Evolutionary conservation across 371 early-diverging fungal species (phyloP), one percentile per base, ranked within the genome.

Genomic region (Rhizopus sp.): DNA sequence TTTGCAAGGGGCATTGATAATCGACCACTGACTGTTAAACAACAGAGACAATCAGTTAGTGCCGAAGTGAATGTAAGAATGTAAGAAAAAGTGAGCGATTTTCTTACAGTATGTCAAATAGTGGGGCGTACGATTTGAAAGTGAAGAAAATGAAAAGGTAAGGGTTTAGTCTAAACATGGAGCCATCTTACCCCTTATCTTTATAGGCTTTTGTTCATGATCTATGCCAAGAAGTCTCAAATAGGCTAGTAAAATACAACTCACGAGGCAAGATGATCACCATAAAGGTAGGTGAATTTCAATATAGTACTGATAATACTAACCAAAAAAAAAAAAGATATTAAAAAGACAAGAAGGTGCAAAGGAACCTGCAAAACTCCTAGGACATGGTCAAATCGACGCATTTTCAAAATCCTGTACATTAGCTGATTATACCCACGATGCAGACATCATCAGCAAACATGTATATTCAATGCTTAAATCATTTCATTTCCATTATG

Each of bases 61-160:
- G 92, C 90, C 0, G 88, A 87, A 59, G 81, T 88, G 3, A 80
- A 80, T 55, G 76, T 73, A 70, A 67, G 56, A n/a, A n/a, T n/a
- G n/a, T n/a, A 17, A 46, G 8, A 46, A 46, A 46, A 46, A 46
- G 29, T 7, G 12, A 45, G 4, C 4, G 29, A 23, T 15, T 50
- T 13, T 7, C 23, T 23, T 23, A 23, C 23, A 23, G 23, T 23
- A 23, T 23, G 13, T 45, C 29, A 37, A 55, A n/a, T 54, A 79
- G 65, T 95, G 95, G 94, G 96, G 93, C 2, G 81, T 95, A 0
- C 82, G 96, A 13, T 92, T 95, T 69, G 86, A 89, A 51, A 84
- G 63, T 12, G 66, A 81, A 33, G 66, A 69, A 0, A 86, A 94
- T 54, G 83, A 85, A 5, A 74, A 85, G 41, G 73, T 86, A 58